Base-by-base conservation (phyloP, 306 rosid genomes). In the Fagus sylvatica region DNA sequence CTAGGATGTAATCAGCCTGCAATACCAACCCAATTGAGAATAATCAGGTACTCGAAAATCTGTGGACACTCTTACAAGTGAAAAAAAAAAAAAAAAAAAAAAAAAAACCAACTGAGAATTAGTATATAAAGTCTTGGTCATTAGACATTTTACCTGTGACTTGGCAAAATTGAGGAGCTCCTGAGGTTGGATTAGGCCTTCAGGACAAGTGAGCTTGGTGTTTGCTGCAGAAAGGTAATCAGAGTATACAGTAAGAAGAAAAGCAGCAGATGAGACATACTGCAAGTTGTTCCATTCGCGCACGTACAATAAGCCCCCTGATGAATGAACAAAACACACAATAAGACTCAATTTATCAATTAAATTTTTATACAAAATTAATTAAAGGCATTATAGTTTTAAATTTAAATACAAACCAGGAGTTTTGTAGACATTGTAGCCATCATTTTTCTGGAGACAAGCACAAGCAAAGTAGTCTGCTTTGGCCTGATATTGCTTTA, bases 251-350 rank as follows among this genome's bases (percentile, higher is more conserved):
- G 86, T 90, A 39, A 74, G 61, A 59, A 94, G 90, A 82, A 91
- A 94, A 4, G 96, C 80, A 37, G 97, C 88, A 4, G 98, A 83
- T 7, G 96, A 80, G 74, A 68, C 97, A 82, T 91, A 94, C 74
- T 91, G 98, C 91, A 94, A 69, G 86, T 94, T 94, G 90, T 94
- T 86, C 98, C 98, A 94, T 55, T 91, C 90, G 0, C 79, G 88
- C 42, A 90, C 87, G 68, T 91, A 94, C 56, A 94, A 30, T 42
- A 94, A 79, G 8, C 97, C 98, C 28, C 96, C 98, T 91, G 77
- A 33, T 7, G 32, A 78, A 64, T 51, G 48, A 2, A 49, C 15
- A 19, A 28, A 12, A 74, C 7, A 3, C 1, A 15, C 2, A 69
- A 60, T 16, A 46, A 46, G 15, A 46, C 51, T 46, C 51, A 0